Base-by-base conservation (phyloP, 768 basidiomycete species). In the Boletus edulis region DNA sequence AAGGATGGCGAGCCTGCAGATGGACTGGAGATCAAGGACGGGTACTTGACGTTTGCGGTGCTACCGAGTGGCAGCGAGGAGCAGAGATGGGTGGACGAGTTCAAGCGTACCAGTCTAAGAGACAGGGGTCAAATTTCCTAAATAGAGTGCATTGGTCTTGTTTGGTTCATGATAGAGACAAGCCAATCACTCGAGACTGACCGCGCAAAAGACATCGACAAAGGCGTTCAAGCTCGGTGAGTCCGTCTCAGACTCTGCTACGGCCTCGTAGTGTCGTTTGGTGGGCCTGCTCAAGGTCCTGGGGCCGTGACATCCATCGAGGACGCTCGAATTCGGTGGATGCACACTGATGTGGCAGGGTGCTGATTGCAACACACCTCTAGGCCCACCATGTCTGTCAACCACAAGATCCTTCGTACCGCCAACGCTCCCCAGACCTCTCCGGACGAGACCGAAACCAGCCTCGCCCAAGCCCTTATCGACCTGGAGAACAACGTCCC, bases 401-500 rank as follows among this genome's bases (percentile, higher is more conserved):
- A 84, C 65, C 79, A 80, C 81, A 98, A 99, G 83, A 95, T 99
- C 72, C 79, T 86, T 67, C 91, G 97, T 68, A 91, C 92, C 63
- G 97, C 97, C 72, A 98, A 98, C 71, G 96, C 97, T 54, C 95
- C 96, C 59, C 82, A 76, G 59, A 87, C 89, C 22, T 67, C 91
- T 59, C 94, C 96, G 58, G 90, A 94, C 75, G 94, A 94, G 74
- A 91, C 86, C 39, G 96, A 98, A 78, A 86, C 80, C 62, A 84
- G 75, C 67, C 89, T 99, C 72, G 96, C 92, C 49, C 96, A 98
- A 78, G 94, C 97, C 51, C 80, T 99, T 65, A 75, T 98, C 67
- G 97, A 99, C 83, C 86, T 99, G 70, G 96, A 98, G 78, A 92
- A 89, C 82, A 94, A 93, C 73, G 95, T 98, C 56, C 91, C 95